Percentiles rank a stretch among this genome's conserved stretches.
Evolutionary conservation across 441 rosid species (phyloP).

Genomic region (Adansonia gregorii): DNA sequence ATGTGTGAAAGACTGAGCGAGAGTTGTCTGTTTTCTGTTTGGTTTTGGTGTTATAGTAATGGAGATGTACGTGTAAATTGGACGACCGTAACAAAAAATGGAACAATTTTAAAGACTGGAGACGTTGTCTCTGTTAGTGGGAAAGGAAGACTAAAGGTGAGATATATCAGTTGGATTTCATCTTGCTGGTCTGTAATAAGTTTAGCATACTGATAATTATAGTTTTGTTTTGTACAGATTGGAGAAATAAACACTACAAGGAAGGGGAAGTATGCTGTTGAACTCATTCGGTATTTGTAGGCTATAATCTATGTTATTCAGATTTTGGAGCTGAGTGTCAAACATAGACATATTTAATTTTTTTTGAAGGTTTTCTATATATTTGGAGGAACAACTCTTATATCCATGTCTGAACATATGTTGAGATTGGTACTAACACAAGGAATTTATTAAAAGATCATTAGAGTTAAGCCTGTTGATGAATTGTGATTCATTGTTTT

Average conservation of each 20-base stretch:
- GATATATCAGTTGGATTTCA: neutral
- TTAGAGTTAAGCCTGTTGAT: conserved; percentile 15
- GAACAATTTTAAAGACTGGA: conserved; percentile 68
- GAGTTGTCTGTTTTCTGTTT: neutral
- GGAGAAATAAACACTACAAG: conserved; percentile 75
- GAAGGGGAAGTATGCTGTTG: conserved; percentile 83
- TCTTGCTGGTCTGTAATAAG: neutral
- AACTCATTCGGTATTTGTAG: conserved; percentile 72
- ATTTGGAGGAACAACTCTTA: too few species aligned
- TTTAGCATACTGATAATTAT: neutral
- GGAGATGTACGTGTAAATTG: conserved; percentile 87
- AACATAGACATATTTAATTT: too few species aligned
- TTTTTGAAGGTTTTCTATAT: too few species aligned
- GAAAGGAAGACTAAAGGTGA: conserved; percentile 83
- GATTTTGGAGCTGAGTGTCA: too few species aligned
- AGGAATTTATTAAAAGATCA: neutral
- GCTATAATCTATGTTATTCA: neutral
- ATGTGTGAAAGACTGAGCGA: neutral
- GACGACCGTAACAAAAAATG: conserved; percentile 72
- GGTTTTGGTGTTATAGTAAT: conserved; percentile 39
- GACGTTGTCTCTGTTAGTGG: conserved; percentile 86
- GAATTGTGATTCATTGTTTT: neutral
- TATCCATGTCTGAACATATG: too few species aligned
- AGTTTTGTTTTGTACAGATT: conserved; percentile 45
- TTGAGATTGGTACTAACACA: neutral